Conservation (phyloP, 441 rosid species). For the Melastoma candidum region DNA sequence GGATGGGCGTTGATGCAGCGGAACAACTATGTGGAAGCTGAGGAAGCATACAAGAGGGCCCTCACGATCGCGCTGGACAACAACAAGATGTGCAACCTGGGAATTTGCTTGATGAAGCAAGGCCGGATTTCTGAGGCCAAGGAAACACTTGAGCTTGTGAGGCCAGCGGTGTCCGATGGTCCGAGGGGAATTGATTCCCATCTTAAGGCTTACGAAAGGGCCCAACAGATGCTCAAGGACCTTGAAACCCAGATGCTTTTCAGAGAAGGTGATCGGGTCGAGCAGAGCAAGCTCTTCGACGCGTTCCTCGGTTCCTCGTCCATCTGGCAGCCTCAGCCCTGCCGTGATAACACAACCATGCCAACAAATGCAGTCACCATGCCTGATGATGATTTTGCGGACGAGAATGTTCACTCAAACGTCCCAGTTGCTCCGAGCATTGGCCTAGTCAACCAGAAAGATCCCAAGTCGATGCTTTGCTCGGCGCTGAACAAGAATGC, state of each 20-base stretch:
- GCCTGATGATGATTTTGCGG: conserved; percentile 30
- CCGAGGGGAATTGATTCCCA: conserved; percentile 91
- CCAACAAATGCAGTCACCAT: conserved; percentile 11
- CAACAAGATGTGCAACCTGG: conserved; percentile 94
- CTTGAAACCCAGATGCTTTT: conserved; percentile 85
- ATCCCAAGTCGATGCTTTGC: conserved; percentile 11
- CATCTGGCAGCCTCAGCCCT: conserved; percentile 95
- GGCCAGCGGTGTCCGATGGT: conserved; percentile 62
- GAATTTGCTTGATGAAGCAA: conserved; percentile 94
- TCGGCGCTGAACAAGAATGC: conserved; percentile 53
- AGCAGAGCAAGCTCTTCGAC: conserved; percentile 74
- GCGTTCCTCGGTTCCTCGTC: conserved; percentile 84
- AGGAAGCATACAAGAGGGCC: conserved; percentile 81
- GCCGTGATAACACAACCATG: conserved; percentile 37
- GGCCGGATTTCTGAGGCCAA: conserved; percentile 76
- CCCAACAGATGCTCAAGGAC: conserved; percentile 89
- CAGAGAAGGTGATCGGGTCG: conserved; percentile 55
- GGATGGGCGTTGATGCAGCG: conserved; percentile 98
- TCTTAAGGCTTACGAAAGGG: conserved; percentile 91
- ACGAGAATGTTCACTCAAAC: conserved; percentile 46
- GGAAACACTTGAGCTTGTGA: conserved; percentile 63
- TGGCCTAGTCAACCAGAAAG: conserved; percentile 19
- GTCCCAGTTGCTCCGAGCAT: conserved; percentile 12
- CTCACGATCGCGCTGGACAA: conserved; percentile 64
- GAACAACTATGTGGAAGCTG: conserved; percentile 73